Evolutionary conservation across 2,329 filamentous ascomycete genomes (phyloP).

Genomic region (Aspergillus fischeri): DNA sequence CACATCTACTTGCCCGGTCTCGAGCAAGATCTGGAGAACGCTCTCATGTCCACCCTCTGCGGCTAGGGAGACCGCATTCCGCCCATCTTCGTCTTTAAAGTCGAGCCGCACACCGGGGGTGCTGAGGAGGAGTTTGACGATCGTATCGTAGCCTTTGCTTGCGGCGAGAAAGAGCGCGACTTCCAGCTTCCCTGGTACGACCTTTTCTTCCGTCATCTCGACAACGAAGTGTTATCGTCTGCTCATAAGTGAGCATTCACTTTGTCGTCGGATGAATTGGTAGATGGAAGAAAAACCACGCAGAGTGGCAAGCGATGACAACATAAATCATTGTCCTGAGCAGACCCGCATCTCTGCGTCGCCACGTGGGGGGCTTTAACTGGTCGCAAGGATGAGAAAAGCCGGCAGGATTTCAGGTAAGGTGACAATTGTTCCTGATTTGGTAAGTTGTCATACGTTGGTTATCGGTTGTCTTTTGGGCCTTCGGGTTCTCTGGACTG

Average conservation of each 20-base stretch:
- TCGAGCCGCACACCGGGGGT: slow-evolving; percentile 20
- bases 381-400: not conserved
- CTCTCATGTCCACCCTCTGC: slow-evolving; percentile 20
- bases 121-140: slow-evolving; percentile 17
- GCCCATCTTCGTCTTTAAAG: slow-evolving; percentile 13
- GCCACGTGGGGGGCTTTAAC: not conserved
- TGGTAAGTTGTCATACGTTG: not conserved
- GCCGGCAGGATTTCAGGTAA: not conserved
- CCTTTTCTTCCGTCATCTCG: not conserved
- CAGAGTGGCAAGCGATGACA: not conserved
- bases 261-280: not conserved
- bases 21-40: slow-evolving; percentile 18
- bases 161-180: slow-evolving; percentile 21
- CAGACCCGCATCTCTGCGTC: not conserved
- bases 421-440: not conserved
- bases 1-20: slow-evolving; percentile 10
- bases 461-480: not conserved
- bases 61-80: slow-evolving; percentile 21
- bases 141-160: slow-evolving; percentile 22
- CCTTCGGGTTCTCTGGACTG: not conserved
- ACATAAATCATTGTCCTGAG: not conserved
- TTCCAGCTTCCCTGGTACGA: slow-evolving; percentile 14
- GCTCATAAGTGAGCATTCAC: not conserved
- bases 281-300: not conserved
- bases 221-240: not conserved